Evolutionary conservation across 306 rosid genomes (phyloP).

Genomic region (Quercus rubra): DNA sequence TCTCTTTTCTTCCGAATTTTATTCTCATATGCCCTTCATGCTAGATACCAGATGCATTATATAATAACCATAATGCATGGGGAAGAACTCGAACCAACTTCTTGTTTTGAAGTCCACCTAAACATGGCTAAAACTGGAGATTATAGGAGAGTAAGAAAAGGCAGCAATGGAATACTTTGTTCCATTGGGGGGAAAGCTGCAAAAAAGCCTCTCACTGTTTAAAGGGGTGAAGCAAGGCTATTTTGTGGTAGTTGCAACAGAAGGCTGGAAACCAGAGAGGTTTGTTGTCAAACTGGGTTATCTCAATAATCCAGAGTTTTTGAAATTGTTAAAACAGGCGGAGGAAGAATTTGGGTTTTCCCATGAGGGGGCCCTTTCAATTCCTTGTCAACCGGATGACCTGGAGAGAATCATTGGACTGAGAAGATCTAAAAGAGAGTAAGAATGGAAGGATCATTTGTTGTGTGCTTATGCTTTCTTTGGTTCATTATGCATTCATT

Average conservation of each 20-base stretch:
- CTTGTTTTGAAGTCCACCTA: background rate
- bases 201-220: background rate
- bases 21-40: background rate
- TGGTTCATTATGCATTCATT: too few species aligned
- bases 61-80: background rate
- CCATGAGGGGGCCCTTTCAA: constrained; percentile 38
- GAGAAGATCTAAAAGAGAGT: constrained; percentile 10
- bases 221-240: constrained; percentile 43
- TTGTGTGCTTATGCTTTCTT: background rate
- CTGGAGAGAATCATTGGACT: constrained; percentile 31
- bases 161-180: constrained; percentile 23
- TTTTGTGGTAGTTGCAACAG: constrained; percentile 41
- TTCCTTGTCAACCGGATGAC: constrained; percentile 39
- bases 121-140: constrained; percentile 33
- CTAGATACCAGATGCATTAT: background rate
- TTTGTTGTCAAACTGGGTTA: constrained; percentile 23
- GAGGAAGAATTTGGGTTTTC: constrained; percentile 48
- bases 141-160: constrained; percentile 24
- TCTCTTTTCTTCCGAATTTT: background rate
- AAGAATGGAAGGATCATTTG: background rate
- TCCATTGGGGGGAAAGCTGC: constrained; percentile 32
- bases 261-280: constrained; percentile 38
- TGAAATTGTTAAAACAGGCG: constrained; percentile 36
- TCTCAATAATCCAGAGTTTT: constrained; percentile 38
- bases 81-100: background rate